A percentile compares a stretch with the other conserved stretches of the same genome.
These are phyloP conservation scores for Pachyrhizus erosus DNA, from an alignment of 306 rosid species.

Conservation along the genomic window DNA sequence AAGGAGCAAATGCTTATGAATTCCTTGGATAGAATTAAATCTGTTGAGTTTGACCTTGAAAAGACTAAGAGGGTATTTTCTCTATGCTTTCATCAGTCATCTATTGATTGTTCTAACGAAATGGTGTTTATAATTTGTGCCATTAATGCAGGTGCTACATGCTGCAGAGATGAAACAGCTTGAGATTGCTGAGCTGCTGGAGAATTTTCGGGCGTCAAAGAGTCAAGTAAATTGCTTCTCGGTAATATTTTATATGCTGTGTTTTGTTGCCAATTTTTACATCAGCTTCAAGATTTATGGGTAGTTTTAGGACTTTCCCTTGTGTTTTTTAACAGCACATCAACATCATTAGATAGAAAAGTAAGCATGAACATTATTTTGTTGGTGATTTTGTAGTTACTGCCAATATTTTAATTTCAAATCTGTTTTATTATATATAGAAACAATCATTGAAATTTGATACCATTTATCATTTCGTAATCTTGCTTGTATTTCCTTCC, in stretches of 20 bases:
- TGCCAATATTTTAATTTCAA: not conserved
- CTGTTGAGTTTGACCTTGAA: conserved; percentile 78
- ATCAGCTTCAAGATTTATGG: not conserved
- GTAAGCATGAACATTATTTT: not conserved
- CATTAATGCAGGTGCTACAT: conserved; percentile 60
- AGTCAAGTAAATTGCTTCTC: conserved; percentile 60
- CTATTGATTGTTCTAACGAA: conserved; percentile 13
- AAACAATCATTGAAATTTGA: not conserved
- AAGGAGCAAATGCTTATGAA: conserved; percentile 70
- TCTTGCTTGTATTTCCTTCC: not conserved
- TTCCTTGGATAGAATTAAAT: conserved; percentile 81
- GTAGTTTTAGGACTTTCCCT: not conserved
- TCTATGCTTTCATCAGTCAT: conserved; percentile 10
- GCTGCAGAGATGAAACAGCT: conserved; percentile 69
- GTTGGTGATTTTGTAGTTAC: not conserved
- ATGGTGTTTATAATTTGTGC: conserved; percentile 4
- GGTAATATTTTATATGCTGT: not conserved
- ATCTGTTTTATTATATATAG: not conserved
- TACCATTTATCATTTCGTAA: not conserved
- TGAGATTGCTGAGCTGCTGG: conserved; percentile 69
- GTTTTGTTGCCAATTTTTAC: conserved; percentile 7
- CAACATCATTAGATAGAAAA: not conserved
- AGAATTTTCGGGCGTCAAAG: conserved; percentile 58
- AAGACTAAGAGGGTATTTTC: conserved; percentile 78
- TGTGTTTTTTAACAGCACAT: not conserved